Percentiles rank a stretch among this genome's conserved stretches.
Evolutionary conservation across 139 green algal species (phyloP).

Genomic region (Chlamydomonas sp.): DNA sequence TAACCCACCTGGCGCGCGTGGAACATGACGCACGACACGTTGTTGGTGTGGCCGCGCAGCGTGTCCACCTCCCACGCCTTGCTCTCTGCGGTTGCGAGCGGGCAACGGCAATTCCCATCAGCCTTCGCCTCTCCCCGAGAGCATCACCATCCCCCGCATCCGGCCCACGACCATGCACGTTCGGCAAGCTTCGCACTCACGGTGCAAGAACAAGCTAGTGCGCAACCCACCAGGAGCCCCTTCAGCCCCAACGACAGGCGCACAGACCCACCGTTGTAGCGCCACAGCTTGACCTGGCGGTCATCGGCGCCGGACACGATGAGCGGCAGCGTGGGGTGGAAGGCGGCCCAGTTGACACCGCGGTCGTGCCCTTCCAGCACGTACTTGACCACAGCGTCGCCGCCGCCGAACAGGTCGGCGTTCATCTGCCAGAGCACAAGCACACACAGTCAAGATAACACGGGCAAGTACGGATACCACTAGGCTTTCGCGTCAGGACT

Average conservation of each 20-base stretch:
- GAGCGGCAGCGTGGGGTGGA: constrained; percentile 97
- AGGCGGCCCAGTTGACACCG: constrained; percentile 98
- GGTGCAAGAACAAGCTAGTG: no score
- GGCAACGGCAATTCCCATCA: no score
- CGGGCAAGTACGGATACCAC: no score
- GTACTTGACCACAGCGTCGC: constrained; percentile 99
- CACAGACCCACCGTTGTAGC: constrained; percentile 91
- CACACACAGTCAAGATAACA: neutral
- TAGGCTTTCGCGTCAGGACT: no score
- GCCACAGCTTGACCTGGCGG: constrained; percentile 98
- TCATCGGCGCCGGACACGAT: constrained; percentile 99
- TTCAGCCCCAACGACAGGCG: neutral
- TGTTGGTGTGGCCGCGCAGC: constrained; percentile 99
- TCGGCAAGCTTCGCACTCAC: no score
- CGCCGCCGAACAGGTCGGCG: constrained; percentile 96
- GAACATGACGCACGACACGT: constrained; percentile 99
- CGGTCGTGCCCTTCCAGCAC: constrained; percentile 99
- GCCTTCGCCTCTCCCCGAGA: no score
- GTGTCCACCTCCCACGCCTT: constrained; percentile 99
- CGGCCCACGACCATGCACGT: no score
- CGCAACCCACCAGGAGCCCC: no score
- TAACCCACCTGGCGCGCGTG: constrained; percentile 86
- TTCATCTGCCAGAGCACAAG: constrained; percentile 82
- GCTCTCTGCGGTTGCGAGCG: constrained; percentile 76
- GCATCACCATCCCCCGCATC: no score